These are phyloP conservation scores for Dryas drummondii DNA, from an alignment of 306 rosid genomes.

Conservation along the genomic window DNA sequence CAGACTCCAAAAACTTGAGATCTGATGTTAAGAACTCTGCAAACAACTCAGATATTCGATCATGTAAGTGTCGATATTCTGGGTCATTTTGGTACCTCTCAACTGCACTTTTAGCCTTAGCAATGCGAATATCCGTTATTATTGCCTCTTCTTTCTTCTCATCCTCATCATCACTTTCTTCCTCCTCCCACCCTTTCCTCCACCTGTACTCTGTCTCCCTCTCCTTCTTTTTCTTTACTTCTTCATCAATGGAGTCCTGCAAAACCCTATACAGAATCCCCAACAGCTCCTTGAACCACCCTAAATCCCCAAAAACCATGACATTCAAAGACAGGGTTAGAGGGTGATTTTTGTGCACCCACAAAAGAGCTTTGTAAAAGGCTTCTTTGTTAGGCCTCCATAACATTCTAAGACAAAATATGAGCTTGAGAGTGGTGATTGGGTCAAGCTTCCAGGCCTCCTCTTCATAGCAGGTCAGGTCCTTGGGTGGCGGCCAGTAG, in stretches of 20 bases:
- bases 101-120: background rate
- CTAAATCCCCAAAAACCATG: background rate
- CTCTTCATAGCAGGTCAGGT: background rate
- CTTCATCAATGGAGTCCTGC: background rate
- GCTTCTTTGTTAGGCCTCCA: background rate
- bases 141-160: background rate
- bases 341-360: constrained; percentile 5
- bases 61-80: background rate
- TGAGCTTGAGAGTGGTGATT: constrained; percentile 2
- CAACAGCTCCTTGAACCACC: constrained; percentile 3
- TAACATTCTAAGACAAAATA: background rate
- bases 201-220: background rate
- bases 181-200: background rate
- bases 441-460: background rate
- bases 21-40: background rate
- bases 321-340: background rate
- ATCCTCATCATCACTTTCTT: background rate
- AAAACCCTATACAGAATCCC: constrained; percentile 1
- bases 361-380: background rate
- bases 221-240: background rate
- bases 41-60: background rate
- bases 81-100: background rate
- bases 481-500: background rate
- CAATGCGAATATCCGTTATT: no score
- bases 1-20: background rate